Evolutionary conservation across 1,284 basidiomycete species (phyloP).

Genomic region (Macrocystidia cucumis): DNA sequence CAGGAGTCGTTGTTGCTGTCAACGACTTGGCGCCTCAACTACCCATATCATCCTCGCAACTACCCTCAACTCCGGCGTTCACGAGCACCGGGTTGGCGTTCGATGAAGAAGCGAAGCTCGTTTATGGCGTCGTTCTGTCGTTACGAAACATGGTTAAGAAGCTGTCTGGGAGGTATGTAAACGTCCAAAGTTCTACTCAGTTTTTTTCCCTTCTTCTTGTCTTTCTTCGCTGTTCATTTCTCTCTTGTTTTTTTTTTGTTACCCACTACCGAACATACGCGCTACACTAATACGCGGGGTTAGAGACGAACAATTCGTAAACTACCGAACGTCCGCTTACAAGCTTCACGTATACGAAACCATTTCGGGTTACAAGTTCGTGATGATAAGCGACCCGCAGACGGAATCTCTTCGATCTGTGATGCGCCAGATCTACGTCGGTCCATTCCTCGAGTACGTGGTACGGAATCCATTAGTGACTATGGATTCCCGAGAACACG

Average conservation of each 20-base stretch:
- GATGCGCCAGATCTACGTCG: constrained; percentile 85
- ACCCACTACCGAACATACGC: not conserved
- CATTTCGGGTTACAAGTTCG: constrained; percentile 88
- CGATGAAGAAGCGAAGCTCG: constrained; percentile 96
- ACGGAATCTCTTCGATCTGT: constrained; percentile 79
- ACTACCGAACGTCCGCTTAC: constrained; percentile 89
- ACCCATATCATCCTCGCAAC: constrained; percentile 27
- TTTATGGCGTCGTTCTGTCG: constrained; percentile 93
- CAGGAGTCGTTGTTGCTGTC: constrained; percentile 63
- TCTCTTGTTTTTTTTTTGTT: no score
- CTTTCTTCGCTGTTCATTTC: constrained; percentile 3
- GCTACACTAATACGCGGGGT: constrained; percentile 1
- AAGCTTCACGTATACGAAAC: constrained; percentile 94
- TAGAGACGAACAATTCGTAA: constrained; percentile 87
- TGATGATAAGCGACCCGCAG: constrained; percentile 86
- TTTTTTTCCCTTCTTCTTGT: no score
- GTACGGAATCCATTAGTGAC: constrained; percentile 84
- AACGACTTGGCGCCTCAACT: constrained; percentile 38
- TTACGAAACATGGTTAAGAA: constrained; percentile 95
- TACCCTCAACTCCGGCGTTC: constrained; percentile 24
- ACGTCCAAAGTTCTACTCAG: no score
- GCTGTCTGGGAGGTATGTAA: constrained; percentile 70
- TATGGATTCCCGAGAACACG: constrained; percentile 75
- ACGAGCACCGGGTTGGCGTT: constrained; percentile 68
- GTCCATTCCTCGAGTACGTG: constrained; percentile 91